Conservation (phyloP, 768 basidiomycete species). For the Podaxis sp. region DNA sequence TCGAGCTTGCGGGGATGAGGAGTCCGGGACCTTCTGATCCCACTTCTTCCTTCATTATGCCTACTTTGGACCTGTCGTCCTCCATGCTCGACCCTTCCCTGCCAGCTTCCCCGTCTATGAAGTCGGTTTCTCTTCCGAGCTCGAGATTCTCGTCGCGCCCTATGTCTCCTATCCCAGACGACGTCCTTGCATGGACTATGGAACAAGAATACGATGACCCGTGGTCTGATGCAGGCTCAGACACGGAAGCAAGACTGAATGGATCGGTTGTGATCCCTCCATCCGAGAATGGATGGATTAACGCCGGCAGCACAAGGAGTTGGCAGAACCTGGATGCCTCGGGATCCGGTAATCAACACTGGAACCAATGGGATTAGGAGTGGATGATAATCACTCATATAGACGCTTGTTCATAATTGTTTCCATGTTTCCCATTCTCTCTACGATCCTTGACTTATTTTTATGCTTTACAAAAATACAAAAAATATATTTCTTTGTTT, state of each 20-base stretch:
- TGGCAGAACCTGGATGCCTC: constrained; percentile 3
- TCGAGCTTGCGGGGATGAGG: constrained; percentile 2
- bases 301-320: constrained; percentile 6
- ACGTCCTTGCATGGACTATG: constrained; percentile 15
- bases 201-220: constrained; percentile 30
- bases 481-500: constrained; percentile 13
- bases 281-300: constrained; percentile 33
- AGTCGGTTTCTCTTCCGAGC: constrained; percentile 12
- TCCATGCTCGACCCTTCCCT: constrained; percentile 33
- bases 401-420: neutral
- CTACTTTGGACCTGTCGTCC: constrained; percentile 72
- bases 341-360: constrained; percentile 38
- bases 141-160: constrained; percentile 4
- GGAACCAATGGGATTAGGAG: neutral
- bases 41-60: constrained; percentile 70
- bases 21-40: constrained; percentile 42
- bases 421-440: neutral
- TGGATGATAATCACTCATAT: neutral
- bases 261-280: constrained; percentile 27
- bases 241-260: constrained; percentile 17
- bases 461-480: neutral
- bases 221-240: constrained; percentile 28
- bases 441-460: neutral
- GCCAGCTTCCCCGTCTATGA: neutral
- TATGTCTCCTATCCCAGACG: constrained; percentile 14